Evolutionary conservation across 805 yeast species (phyloP).

Genomic region (Starmerella geochares): DNA sequence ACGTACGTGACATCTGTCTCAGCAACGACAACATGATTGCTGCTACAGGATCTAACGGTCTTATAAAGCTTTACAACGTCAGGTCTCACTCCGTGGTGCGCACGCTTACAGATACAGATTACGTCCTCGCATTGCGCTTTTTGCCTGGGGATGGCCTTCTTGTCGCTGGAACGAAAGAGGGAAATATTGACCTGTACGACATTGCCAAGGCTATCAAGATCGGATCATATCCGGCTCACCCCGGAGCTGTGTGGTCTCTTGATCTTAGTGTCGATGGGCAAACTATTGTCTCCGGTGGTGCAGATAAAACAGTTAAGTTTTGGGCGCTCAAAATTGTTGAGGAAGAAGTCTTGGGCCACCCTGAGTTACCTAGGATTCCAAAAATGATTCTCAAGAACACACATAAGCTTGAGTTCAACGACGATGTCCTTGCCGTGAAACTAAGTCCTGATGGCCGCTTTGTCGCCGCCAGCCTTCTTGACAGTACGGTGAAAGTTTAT

Average conservation of each 20-base stretch:
- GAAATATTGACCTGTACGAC: slow-evolving; percentile 75
- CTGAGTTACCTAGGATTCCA: slow-evolving; percentile 40
- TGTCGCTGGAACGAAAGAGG: slow-evolving; percentile 80
- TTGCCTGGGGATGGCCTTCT: slow-evolving; percentile 86
- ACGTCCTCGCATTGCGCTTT: slow-evolving; percentile 68
- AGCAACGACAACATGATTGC: slow-evolving; percentile 70
- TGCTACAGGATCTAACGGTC: slow-evolving; percentile 86
- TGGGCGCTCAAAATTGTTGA: slow-evolving; percentile 68
- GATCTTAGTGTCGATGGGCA: slow-evolving; percentile 81
- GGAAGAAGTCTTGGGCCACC: slow-evolving; percentile 56
- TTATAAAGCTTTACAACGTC: slow-evolving; percentile 79
- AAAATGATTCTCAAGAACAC: slow-evolving; percentile 56
- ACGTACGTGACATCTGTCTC: slow-evolving; percentile 71
- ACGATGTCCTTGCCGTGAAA: slow-evolving; percentile 70
- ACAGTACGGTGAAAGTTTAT: slow-evolving; percentile 92
- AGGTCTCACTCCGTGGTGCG: slow-evolving; percentile 65
- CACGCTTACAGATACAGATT: slow-evolving; percentile 72
- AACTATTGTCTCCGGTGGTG: slow-evolving; percentile 80
- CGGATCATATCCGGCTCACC: slow-evolving; percentile 63
- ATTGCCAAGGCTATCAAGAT: slow-evolving; percentile 69
- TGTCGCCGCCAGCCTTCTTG: slow-evolving; percentile 75
- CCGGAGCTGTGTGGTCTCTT: slow-evolving; percentile 80
- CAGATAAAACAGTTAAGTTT: slow-evolving; percentile 79
- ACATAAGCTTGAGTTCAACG: slow-evolving; percentile 74
- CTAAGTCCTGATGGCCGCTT: slow-evolving; percentile 70